These are phyloP conservation scores for Backusella sp. DNA, from an alignment of 192 early-diverging fungal species.

Conservation along the genomic window DNA sequence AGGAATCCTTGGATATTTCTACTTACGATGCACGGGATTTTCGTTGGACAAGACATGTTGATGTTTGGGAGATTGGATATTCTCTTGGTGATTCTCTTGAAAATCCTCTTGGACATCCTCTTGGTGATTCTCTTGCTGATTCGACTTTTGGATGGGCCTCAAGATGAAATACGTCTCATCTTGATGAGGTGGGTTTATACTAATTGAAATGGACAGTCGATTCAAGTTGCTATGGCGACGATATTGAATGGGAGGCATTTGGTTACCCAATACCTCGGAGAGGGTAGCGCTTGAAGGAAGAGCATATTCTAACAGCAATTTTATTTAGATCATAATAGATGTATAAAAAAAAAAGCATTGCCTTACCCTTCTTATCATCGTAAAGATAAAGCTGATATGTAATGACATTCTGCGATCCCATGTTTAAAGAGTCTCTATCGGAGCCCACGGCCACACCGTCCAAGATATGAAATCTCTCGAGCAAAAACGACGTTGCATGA, in stretches of 20 bases:
- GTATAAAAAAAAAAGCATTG: too few relatives aligned
- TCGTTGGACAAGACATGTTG: not conserved
- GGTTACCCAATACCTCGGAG: conserved; percentile 15
- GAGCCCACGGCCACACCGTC: not conserved
- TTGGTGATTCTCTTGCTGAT: not conserved
- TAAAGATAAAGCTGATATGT: conserved; percentile 24
- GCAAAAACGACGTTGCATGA: conserved; percentile 38
- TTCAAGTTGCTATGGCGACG: conserved; percentile 28
- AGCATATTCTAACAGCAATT: conserved; percentile 11
- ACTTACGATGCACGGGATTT: not conserved
- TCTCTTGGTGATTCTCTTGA: not conserved
- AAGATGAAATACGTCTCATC: conserved; percentile 8
- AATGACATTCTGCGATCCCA: conserved; percentile 2
- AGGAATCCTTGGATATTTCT: not conserved
- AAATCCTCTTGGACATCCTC: too few relatives aligned
- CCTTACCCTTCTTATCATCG: conserved; percentile 15
- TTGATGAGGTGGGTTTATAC: not conserved
- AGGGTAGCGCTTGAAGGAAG: conserved; percentile 16
- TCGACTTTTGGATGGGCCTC: not conserved
- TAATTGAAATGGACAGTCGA: conserved; percentile 16
- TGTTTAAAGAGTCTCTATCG: not conserved
- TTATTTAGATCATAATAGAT: not conserved
- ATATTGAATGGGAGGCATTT: conserved; percentile 7
- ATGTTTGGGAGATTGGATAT: too few relatives aligned
- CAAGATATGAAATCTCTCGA: conserved; percentile 44